phyloP scores from a whole-genome alignment of 2,329 filamentous ascomycete species.

The Epichloe scottii region DNA sequence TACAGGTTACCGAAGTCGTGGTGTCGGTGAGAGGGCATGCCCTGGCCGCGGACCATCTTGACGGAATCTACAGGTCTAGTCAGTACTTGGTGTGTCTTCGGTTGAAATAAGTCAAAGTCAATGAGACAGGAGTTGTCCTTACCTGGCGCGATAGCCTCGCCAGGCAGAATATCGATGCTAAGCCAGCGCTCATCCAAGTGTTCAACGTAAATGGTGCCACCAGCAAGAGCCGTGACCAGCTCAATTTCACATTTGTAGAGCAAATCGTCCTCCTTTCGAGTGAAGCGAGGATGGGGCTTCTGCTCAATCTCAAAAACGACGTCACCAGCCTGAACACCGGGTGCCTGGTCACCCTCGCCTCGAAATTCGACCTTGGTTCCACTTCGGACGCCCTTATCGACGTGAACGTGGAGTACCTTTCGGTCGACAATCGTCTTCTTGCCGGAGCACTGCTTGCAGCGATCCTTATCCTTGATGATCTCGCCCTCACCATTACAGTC shows the following conservation, averaged over 20 bases:
- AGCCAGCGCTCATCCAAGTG: constrained; percentile 97
- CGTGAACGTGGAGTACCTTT: constrained; percentile 96
- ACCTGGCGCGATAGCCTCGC: constrained; percentile 90
- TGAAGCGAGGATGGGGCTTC: constrained; percentile 94
- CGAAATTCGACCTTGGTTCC: constrained; percentile 96
- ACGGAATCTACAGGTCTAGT: constrained; percentile 52
- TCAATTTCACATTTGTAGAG: constrained; percentile 95
- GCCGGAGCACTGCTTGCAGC: constrained; percentile 89
- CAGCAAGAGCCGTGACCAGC: constrained; percentile 84
- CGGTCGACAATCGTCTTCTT: constrained; percentile 98
- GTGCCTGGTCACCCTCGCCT: constrained; percentile 91
- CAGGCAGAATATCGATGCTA: constrained; percentile 81
- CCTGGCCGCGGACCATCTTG: constrained; percentile 91
- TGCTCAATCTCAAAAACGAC: constrained; percentile 98
- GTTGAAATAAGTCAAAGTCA: no score
- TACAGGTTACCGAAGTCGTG: constrained; percentile 94
- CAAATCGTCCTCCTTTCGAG: constrained; percentile 89
- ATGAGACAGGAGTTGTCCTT: constrained; percentile 23
- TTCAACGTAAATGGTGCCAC: constrained; percentile 83
- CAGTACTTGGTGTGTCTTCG: neutral
- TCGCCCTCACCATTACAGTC: constrained; percentile 98
- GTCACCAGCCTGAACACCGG: constrained; percentile 85
- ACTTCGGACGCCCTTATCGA: constrained; percentile 85
- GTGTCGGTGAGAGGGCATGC: constrained; percentile 92
- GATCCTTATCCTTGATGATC: constrained; percentile 91